Evolutionary conservation across 805 yeast genomes (phyloP).

Genomic region (Saturnispora zaruensis): DNA sequence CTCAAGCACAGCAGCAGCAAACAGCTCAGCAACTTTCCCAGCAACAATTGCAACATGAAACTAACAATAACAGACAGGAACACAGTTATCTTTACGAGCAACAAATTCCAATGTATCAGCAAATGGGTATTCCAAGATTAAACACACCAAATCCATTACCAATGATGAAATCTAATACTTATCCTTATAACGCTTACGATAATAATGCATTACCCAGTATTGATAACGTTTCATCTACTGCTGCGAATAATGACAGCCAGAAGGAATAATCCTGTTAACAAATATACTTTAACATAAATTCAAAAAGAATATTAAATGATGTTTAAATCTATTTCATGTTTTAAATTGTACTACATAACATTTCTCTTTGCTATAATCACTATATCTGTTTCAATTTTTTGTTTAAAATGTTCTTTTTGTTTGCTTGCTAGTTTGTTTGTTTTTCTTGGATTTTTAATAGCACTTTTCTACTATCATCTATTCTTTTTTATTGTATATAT

Average conservation of each 20-base stretch:
- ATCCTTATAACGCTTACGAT: not conserved
- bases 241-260: not conserved
- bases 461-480: not conserved
- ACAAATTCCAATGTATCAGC: not conserved
- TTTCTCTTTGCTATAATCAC: not conserved
- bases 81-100: not conserved
- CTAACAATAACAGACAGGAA: not conserved
- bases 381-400: not conserved
- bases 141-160: constrained; percentile 3
- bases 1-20: not conserved
- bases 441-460: not conserved
- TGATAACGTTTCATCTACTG: not conserved
- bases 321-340: not conserved
- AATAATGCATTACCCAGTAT: not conserved
- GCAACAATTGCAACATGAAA: not conserved
- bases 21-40: not conserved
- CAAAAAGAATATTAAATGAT: not conserved
- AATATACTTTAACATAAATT: not conserved
- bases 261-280: not conserved
- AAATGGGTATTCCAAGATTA: not conserved
- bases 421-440: not conserved
- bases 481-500: not conserved
- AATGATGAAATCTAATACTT: not conserved
- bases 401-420: not conserved
- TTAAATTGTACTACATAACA: not conserved